phyloP scores from a whole-genome alignment of 768 basidiomycete species.

The Kwoniella sp. region DNA sequence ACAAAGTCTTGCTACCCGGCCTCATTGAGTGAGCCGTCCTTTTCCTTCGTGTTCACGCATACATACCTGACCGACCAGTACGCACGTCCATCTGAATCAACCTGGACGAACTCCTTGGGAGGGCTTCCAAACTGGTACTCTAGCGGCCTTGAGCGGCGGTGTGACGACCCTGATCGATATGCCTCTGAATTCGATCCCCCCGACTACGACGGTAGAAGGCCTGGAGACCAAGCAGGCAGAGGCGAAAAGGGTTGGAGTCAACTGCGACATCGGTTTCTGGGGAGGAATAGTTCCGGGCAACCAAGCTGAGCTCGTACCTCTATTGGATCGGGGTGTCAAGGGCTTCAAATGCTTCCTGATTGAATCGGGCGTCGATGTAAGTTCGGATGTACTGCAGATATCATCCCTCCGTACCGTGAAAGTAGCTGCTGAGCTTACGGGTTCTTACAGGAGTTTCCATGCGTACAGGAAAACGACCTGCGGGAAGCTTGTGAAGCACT shows the following conservation, averaged over 20 bases:
- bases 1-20: conserved; percentile 66
- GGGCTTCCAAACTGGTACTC: conserved; percentile 85
- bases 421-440: background rate
- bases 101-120: conserved; percentile 93
- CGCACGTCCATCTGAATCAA: conserved; percentile 84
- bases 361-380: conserved; percentile 88
- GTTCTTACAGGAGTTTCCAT: conserved; percentile 76
- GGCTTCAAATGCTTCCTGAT: conserved; percentile 98
- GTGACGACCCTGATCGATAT: conserved; percentile 96
- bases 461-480: conserved; percentile 68
- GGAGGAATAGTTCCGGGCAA: conserved; percentile 93
- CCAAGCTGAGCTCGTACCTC: conserved; percentile 67
- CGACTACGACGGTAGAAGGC: conserved; percentile 79
- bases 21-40: conserved; percentile 65
- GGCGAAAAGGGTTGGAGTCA: conserved; percentile 55
- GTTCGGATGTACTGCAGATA: conserved; percentile 15
- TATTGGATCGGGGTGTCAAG: conserved; percentile 75
- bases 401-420: background rate
- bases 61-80: conserved; percentile 18
- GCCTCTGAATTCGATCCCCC: conserved; percentile 96
- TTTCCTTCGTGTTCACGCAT: background rate
- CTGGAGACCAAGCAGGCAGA: conserved; percentile 67
- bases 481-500: conserved; percentile 66
- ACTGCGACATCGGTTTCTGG: conserved; percentile 85
- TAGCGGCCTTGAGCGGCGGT: conserved; percentile 84